phyloP scores from a whole-genome alignment of 805 yeast species.

The Wickerhamomyces kurtzmanii region DNA sequence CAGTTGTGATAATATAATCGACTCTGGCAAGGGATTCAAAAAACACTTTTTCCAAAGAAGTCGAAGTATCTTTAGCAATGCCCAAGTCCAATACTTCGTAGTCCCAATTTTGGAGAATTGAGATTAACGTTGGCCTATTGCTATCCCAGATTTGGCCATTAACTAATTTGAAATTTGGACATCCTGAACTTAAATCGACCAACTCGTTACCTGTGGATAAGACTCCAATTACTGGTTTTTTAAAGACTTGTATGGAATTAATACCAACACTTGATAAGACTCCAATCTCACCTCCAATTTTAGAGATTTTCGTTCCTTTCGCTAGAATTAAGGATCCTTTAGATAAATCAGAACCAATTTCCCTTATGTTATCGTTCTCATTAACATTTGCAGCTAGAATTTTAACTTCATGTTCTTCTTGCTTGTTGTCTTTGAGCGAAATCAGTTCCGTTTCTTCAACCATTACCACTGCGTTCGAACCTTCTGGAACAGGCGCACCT shows the following conservation, averaged over 20 bases:
- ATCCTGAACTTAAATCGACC: slow-evolving; percentile 18
- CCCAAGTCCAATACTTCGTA: slow-evolving; percentile 36
- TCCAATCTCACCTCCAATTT: slow-evolving; percentile 41
- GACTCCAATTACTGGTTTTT: slow-evolving; percentile 34
- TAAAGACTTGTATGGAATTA: slow-evolving; percentile 23
- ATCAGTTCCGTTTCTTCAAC: slow-evolving; percentile 39
- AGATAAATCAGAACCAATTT: slow-evolving; percentile 36
- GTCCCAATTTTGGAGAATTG: slow-evolving; percentile 23
- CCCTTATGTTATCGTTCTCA: slow-evolving; percentile 35
- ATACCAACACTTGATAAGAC: slow-evolving; percentile 37
- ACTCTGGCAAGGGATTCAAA: slow-evolving; percentile 13
- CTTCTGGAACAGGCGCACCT: slow-evolving; percentile 48
- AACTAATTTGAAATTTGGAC: slow-evolving; percentile 6
- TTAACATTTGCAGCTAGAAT: slow-evolving; percentile 29
- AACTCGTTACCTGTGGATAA: slow-evolving; percentile 45
- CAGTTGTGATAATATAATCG: slow-evolving; percentile 39
- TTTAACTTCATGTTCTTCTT: slow-evolving; percentile 29
- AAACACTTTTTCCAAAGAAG: slow-evolving; percentile 16
- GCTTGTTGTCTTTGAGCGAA: slow-evolving; percentile 23
- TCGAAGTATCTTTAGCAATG: slow-evolving; percentile 32
- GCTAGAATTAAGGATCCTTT: slow-evolving; percentile 25
- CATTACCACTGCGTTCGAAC: slow-evolving; percentile 42
- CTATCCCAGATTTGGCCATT: slow-evolving; percentile 41
- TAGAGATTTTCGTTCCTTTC: slow-evolving; percentile 25
- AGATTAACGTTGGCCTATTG: slow-evolving; percentile 36